Percentiles rank a stretch among this genome's conserved stretches.
Evolutionary conservation across 1,284 basidiomycete genomes (phyloP).

Genomic region (Irpex rosettiformis): DNA sequence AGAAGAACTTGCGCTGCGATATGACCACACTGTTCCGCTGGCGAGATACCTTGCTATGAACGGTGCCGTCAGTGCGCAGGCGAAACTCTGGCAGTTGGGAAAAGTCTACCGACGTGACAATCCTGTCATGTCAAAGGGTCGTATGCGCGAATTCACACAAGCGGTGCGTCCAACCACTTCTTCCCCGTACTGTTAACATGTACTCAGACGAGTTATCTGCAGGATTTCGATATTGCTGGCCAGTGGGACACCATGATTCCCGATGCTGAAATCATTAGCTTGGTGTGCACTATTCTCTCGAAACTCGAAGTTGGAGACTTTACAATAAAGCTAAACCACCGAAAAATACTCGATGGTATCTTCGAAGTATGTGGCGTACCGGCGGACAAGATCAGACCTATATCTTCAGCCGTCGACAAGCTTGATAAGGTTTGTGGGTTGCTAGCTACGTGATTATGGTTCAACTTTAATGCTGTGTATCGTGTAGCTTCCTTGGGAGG

Average conservation of each 20-base stretch:
- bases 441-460: neutral
- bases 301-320: slow-evolving; percentile 90
- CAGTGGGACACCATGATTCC: slow-evolving; percentile 95
- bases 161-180: slow-evolving; percentile 61
- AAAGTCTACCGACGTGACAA: slow-evolving; percentile 98
- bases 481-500: slow-evolving; percentile 80
- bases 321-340: slow-evolving; percentile 96
- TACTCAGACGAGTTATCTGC: slow-evolving; percentile 11
- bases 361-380: slow-evolving; percentile 98
- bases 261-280: slow-evolving; percentile 87
- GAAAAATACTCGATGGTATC: slow-evolving; percentile 96
- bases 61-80: slow-evolving; percentile 65
- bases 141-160: slow-evolving; percentile 99
- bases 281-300: slow-evolving; percentile 81
- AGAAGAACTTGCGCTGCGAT: slow-evolving; percentile 91
- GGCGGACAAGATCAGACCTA: slow-evolving; percentile 86
- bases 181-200: neutral
- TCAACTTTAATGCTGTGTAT: slow-evolving; percentile 2
- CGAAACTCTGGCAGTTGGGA: slow-evolving; percentile 95
- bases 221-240: slow-evolving; percentile 98
- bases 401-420: slow-evolving; percentile 98
- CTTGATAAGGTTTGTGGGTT: slow-evolving; percentile 80
- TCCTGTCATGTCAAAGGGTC: slow-evolving; percentile 96
- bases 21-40: slow-evolving; percentile 97
- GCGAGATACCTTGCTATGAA: slow-evolving; percentile 96